phyloP scores from a whole-genome alignment of 2,329 filamentous ascomycete species.

The Bipolaris oryzae region DNA sequence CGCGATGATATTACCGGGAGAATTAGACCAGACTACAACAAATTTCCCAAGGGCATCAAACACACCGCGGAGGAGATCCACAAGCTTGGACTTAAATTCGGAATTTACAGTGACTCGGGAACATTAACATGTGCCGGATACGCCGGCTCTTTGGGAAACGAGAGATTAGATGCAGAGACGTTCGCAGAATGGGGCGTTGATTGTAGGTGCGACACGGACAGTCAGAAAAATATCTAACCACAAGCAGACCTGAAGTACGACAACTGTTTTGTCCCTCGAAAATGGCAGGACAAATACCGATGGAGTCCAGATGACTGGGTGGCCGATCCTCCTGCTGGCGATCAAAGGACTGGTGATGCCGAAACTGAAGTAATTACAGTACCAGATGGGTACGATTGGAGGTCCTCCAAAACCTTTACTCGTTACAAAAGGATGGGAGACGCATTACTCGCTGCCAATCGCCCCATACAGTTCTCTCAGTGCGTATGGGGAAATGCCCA shows the following conservation, averaged over 20 bases:
- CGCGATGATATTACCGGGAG: conserved; percentile 40
- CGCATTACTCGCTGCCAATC: conserved; percentile 51
- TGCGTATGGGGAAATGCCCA: conserved; percentile 45
- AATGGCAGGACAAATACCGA: conserved; percentile 47
- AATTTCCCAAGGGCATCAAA: conserved; percentile 64
- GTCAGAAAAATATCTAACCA: background rate
- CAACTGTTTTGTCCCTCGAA: conserved; percentile 44
- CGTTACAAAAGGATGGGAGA: conserved; percentile 56
- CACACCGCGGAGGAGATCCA: conserved; percentile 62
- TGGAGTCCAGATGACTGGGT: conserved; percentile 51
- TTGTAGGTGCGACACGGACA: conserved; percentile 15
- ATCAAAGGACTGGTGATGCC: conserved; percentile 34
- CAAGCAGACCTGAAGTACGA: conserved; percentile 39
- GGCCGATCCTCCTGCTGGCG: conserved; percentile 50
- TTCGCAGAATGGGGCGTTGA: conserved; percentile 53
- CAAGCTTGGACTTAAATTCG: conserved; percentile 63
- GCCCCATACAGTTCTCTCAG: conserved; percentile 44
- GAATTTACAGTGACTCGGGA: conserved; percentile 65
- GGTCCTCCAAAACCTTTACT: conserved; percentile 53
- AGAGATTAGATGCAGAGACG: conserved; percentile 61
- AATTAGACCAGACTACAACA: conserved; percentile 56
- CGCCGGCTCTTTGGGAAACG: conserved; percentile 62
- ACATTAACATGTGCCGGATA: conserved; percentile 61
- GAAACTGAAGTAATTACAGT: conserved; percentile 44
- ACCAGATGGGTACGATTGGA: conserved; percentile 59